Base-by-base conservation (phyloP, 768 basidiomycete genomes). In the Boletus coccyginus region DNA sequence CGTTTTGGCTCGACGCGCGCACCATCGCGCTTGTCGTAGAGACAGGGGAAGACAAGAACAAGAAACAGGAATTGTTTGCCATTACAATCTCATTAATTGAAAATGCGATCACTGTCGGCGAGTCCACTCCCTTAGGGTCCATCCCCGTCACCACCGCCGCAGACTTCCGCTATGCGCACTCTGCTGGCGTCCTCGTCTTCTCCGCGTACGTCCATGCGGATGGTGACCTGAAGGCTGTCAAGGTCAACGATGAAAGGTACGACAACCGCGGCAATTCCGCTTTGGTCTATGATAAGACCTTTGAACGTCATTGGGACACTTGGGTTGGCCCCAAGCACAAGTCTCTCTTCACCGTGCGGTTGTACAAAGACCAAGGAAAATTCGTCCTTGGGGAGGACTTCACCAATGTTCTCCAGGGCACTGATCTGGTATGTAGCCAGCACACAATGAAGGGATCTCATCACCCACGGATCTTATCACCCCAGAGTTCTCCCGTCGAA, bases 121-220 rank as follows among this genome's bases (percentile, higher is more conserved):
- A 78, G 46, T 56, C 75, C n/a, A 57, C 58, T 33, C 67, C 82
- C 3, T 75, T 90, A 44, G 88, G 85, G 46, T 81, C 77, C 38
- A 81, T 92, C 67, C 90, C 90, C 10, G 84, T 86, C 43, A 81
- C 82, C 53, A 80, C 82, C 32, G 82, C 83, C 1, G 72, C 81
- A 44, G 90, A 91, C 74, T 93, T 92, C 75, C 82, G 81, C 50
- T 89, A 83, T 67, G 80, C 80, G 31, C 60, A 75, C 29, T 66
- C 73, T n/a, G 74, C 81, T 5, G 82, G 83, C 16, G 63, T 79
- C 45, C 81, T 99, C 38, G 85, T 92, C 7, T 98, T 99, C 76
- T 90, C 92, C 0, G 92, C 90, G 35, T 78, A 83, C 52, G 92
- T 96, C 6, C 88, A 90, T 66, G 72, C 81, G 3, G 90, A 95